Base-by-base conservation (phyloP, 2,329 filamentous ascomycete genomes). In the Colletotrichum neosansevieriae region DNA sequence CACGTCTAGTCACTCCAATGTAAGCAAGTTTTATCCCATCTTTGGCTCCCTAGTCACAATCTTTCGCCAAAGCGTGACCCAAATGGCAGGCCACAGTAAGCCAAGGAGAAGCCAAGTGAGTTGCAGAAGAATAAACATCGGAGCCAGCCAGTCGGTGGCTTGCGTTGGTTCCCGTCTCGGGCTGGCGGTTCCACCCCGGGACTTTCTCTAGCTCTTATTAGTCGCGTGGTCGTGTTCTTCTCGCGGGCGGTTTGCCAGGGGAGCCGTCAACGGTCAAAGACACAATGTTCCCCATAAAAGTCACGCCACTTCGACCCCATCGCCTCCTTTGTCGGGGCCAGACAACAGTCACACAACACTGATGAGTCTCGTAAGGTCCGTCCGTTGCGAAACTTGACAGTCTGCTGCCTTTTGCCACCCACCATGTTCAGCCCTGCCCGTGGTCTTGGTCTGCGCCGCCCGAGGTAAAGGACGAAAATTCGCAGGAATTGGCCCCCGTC, bases 291-390 rank as follows among this genome's bases (percentile, higher is more conserved):
- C 36, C 66, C 66, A 69, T 60, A 69, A 69, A 60, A 69, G 66
- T 69, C 66, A 69, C 54, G 66, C 66, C 66, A 69, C 66, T 68
- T 68, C 61, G 49, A 40, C 42, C 45, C 64, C 66, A 66, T 60
- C 61, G 42, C 54, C 54, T 59, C 56, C 42, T 66, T 68, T 50
- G 40, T 60, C 54, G 47, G 50, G 44, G 21, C 54, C 54, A 58
- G 36, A 45, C 5, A 11, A 13, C 51, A 17, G n/a, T 3, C 21
- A 21, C 2, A 21, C 3, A 21, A 21, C 3, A 21, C 21, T 21
- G 21, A 21, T 15, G 17, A 54, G 51, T 29, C 49, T 53, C 19
- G 13, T 45, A 21, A 32, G 6, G 29, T 9, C 29, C 29, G 29
- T 29, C 29, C 29, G 1, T 42, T 58, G 11, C 21, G 58, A n/a